Evolutionary conservation across 768 basidiomycete species (phyloP), one percentile per base, ranked within the genome.

Genomic region (Pulveroboletus sp.): DNA sequence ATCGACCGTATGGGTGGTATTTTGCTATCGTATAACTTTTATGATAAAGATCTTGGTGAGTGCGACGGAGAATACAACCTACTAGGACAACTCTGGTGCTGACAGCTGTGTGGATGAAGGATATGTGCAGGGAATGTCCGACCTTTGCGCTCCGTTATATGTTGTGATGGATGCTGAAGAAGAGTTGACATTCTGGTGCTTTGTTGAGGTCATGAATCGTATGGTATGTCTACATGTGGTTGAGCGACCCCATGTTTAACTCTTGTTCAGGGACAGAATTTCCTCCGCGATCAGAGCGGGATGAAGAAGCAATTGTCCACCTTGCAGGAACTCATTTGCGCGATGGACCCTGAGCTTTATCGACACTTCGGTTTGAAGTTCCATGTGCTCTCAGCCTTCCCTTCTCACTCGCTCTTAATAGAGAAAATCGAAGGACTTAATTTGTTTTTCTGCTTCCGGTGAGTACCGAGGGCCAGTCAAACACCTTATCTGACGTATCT

Each of bases 61-160:
- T 73, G 29, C 26, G 23, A 7, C 24, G 20, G 35, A 31, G 26
- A 35, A 29, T 36, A 16, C 20, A 19, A 39, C 48, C 22, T 35
- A 20, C 14, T 16, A 13, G 22, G 42, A 39, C 24, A 4, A 20
- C 1, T 35, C 13, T 34, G 30, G 17, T 46, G 37, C 55, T 68
- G 50, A 71, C 36, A 16, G 31, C 3, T 11, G 41, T 50, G 42
- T 47, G n/a, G 31, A 43, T 47, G 49, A 53, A 86, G 93, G 94
- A 24, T 97, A 98, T 65, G 96, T 98, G 5, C 96, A 98, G 68
- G 96, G 96, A 27, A 98, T 98, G 96, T 93, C 90, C 3, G 96
- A 99, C 68, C 79, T 99, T 13, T 89, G 90, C 58, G 86, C 91
- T 4, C 96, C 96, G 12, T 70, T 98, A 6, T 98, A 97, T 62